These are phyloP conservation scores for Diphasiastrum complanatum DNA, from an alignment of 83 land plant species.

Conservation along the genomic window DNA sequence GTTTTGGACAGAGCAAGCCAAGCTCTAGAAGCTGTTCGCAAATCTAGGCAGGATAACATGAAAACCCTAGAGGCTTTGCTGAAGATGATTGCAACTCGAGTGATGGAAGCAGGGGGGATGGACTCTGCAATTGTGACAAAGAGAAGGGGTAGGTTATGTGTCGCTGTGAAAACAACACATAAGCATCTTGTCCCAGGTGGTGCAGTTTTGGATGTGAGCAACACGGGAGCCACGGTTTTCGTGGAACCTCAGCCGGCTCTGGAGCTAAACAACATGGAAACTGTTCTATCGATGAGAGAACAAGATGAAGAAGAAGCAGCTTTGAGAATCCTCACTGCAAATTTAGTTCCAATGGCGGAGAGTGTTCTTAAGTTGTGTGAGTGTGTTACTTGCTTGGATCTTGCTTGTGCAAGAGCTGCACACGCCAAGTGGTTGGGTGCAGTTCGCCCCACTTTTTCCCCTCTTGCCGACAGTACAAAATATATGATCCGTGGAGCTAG, in stretches of 20 bases:
- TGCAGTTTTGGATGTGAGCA: constrained; percentile 59
- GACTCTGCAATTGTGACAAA: constrained; percentile 64
- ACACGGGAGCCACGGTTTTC: constrained; percentile 83
- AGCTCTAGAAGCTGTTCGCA: constrained; percentile 49
- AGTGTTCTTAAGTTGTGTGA: constrained; percentile 47
- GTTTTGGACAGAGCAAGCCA: constrained; percentile 74
- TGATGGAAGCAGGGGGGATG: constrained; percentile 61
- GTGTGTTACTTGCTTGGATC: constrained; percentile 55
- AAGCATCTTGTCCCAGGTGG: constrained; percentile 65
- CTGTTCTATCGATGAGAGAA: constrained; percentile 54
- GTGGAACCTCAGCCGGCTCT: constrained; percentile 83
- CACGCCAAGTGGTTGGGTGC: constrained; percentile 67
- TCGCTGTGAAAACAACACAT: constrained; percentile 74
- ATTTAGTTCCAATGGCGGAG: constrained; percentile 35
- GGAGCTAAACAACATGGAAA: constrained; percentile 80
- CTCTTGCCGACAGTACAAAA: background rate
- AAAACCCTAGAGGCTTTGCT: constrained; percentile 53
- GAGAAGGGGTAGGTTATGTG: constrained; percentile 74
- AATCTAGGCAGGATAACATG: constrained; percentile 54
- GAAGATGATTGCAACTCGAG: constrained; percentile 40
- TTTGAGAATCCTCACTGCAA: constrained; percentile 46
- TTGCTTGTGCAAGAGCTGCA: constrained; percentile 81
- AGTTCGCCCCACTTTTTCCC: constrained; percentile 51
- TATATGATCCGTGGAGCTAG: background rate
- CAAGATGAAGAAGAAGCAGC: constrained; percentile 65